These are phyloP conservation scores for Tylopilus felleus DNA, from an alignment of 768 basidiomycete genomes.

Conservation along the genomic window DNA sequence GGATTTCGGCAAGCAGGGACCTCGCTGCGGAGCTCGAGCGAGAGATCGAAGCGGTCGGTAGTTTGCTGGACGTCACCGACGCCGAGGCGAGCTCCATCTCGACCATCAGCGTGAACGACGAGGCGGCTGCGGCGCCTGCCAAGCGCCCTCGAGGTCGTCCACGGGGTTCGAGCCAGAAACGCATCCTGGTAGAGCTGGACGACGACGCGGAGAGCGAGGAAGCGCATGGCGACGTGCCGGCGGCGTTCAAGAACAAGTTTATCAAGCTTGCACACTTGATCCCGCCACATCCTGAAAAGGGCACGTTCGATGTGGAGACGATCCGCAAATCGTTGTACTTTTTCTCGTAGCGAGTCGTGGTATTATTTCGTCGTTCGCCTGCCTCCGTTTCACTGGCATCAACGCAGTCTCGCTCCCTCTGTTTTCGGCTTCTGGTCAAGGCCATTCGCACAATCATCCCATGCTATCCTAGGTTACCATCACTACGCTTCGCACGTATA, in stretches of 20 bases:
- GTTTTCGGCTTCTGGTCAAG: background rate
- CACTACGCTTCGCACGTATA: background rate
- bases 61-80: constrained; percentile 40
- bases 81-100: constrained; percentile 32
- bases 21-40: constrained; percentile 32
- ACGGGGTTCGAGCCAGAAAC: constrained; percentile 18
- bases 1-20: constrained; percentile 40
- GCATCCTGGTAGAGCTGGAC: constrained; percentile 6
- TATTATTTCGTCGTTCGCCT: background rate
- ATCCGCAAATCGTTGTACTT: constrained; percentile 88
- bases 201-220: constrained; percentile 5
- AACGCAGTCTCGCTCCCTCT: background rate
- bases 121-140: background rate
- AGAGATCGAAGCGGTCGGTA: constrained; percentile 24
- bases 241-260: constrained; percentile 52
- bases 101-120: constrained; percentile 11
- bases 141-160: constrained; percentile 21
- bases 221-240: constrained; percentile 21
- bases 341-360: constrained; percentile 63
- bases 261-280: constrained; percentile 71
- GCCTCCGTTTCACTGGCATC: too few relatives aligned
- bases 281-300: constrained; percentile 81
- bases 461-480: background rate
- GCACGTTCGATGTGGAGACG: constrained; percentile 75
- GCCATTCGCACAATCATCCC: background rate